Percentiles rank a stretch among this genome's conserved stretches.
These are phyloP conservation scores for Salvia miltiorrhiza DNA, from an alignment of 257 asterid species.

Conservation along the genomic window DNA sequence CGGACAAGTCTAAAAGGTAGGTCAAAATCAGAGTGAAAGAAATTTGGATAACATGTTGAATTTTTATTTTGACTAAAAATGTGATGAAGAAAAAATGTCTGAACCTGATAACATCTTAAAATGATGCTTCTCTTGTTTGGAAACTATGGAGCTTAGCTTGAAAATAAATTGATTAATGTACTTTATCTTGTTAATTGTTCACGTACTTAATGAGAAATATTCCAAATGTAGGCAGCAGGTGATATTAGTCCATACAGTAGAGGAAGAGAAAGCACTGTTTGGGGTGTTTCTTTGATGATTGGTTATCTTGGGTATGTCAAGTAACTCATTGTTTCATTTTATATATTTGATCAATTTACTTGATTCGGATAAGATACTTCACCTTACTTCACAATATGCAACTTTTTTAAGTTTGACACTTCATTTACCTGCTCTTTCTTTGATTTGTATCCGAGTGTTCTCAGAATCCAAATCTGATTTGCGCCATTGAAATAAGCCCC, in stretches of 20 bases:
- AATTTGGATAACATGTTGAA: background rate
- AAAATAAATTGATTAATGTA: background rate
- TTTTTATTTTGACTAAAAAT: background rate
- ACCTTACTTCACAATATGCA: background rate
- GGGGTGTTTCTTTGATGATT: conserved; percentile 98
- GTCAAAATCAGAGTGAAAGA: background rate
- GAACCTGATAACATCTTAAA: conserved; percentile 12
- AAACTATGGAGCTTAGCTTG: conserved; percentile 6
- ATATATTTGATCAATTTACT: conserved; percentile 5
- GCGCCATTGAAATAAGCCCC: too few relatives aligned
- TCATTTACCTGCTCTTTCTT: background rate
- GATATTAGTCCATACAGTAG: conserved; percentile 76
- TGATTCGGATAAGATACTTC: background rate
- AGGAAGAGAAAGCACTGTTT: conserved; percentile 93
- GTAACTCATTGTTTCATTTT: conserved; percentile 10
- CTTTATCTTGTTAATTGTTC: conserved; percentile 9
- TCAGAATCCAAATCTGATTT: background rate
- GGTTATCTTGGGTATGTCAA: conserved; percentile 94
- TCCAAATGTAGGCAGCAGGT: conserved; percentile 60
- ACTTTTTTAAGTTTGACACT: conserved; percentile 4
- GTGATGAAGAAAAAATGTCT: background rate
- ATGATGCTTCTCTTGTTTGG: conserved; percentile 9
- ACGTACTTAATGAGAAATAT: conserved; percentile 19
- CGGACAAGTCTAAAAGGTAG: background rate
- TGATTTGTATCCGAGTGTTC: conserved; percentile 3